Evolutionary conservation across 495 filamentous ascomycete species (phyloP).

Genomic region (Annulohypoxylon moriforme): DNA sequence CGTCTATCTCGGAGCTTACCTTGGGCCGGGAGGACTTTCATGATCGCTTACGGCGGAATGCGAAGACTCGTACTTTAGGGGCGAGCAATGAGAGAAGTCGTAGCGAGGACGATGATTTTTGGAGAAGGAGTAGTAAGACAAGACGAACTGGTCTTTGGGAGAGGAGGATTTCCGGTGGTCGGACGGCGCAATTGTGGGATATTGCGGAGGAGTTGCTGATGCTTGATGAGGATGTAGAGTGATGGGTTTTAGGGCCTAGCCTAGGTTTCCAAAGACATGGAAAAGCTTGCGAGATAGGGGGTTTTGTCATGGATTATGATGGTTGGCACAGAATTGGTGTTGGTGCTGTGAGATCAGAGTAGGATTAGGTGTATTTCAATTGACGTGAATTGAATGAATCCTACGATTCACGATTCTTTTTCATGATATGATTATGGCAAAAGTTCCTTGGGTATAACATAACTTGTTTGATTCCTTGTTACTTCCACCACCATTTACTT

Average conservation of each 20-base stretch:
- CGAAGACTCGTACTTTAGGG: not conserved
- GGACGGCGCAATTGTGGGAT: constrained; percentile 34
- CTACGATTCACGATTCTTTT: not conserved
- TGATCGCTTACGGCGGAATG: constrained; percentile 25
- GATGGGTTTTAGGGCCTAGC: too few species aligned
- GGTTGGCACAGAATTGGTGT: constrained; percentile 15
- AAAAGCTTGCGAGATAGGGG: not conserved
- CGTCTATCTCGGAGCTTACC: constrained; percentile 17
- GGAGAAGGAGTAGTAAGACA: not conserved
- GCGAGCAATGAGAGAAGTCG: not conserved
- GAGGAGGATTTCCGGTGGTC: not conserved
- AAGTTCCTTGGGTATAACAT: not conserved
- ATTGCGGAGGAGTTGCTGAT: constrained; percentile 35
- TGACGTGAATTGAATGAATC: constrained; percentile 13
- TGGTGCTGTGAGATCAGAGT: constrained; percentile 1
- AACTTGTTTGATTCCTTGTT: too few species aligned
- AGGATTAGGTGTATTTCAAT: constrained; percentile 7
- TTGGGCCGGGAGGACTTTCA: constrained; percentile 29
- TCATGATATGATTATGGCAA: not conserved
- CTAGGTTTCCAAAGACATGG: not conserved
- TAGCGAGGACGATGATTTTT: not conserved
- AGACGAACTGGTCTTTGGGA: not conserved
- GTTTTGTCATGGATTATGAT: constrained; percentile 15
- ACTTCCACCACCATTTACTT: not conserved
- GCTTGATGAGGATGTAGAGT: constrained; percentile 16